These are phyloP conservation scores for Saksenaea oblongispora DNA, from an alignment of 371 early-diverging fungal genomes.

Conservation along the genomic window DNA sequence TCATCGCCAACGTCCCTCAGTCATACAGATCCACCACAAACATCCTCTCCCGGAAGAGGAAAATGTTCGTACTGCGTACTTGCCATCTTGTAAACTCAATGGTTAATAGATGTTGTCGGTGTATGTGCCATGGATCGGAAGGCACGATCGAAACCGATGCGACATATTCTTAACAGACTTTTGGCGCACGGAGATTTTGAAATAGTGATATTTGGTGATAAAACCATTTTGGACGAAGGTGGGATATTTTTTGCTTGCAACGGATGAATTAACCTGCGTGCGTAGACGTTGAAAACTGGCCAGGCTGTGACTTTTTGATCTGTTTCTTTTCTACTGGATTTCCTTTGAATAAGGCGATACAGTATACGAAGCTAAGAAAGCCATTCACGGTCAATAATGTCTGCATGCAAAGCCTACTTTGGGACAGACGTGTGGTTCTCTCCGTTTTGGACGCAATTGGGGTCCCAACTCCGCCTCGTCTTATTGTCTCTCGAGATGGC, in stretches of 20 bases:
- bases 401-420: conserved; percentile 86
- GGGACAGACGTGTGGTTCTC: conserved; percentile 92
- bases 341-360: conserved; percentile 92
- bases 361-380: conserved; percentile 80
- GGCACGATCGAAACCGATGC: conserved; percentile 96
- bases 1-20: not conserved
- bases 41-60: conserved; percentile 1
- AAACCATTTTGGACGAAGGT: conserved; percentile 95
- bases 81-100: not conserved
- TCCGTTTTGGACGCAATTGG: conserved; percentile 81
- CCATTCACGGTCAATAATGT: conserved; percentile 94
- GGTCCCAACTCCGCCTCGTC: conserved; percentile 86
- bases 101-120: conserved; percentile 70
- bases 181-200: conserved; percentile 78
- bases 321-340: conserved; percentile 97
- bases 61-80: not conserved
- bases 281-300: conserved; percentile 88
- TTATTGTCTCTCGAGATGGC: conserved; percentile 76
- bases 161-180: conserved; percentile 87
- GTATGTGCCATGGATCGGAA: conserved; percentile 95
- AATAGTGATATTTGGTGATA: conserved; percentile 94
- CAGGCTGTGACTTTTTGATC: conserved; percentile 94
- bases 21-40: not conserved
- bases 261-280: not conserved
- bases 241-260: conserved; percentile 14